Conservation (phyloP, 2,329 filamentous ascomycete genomes). For the Fusarium hostae region DNA sequence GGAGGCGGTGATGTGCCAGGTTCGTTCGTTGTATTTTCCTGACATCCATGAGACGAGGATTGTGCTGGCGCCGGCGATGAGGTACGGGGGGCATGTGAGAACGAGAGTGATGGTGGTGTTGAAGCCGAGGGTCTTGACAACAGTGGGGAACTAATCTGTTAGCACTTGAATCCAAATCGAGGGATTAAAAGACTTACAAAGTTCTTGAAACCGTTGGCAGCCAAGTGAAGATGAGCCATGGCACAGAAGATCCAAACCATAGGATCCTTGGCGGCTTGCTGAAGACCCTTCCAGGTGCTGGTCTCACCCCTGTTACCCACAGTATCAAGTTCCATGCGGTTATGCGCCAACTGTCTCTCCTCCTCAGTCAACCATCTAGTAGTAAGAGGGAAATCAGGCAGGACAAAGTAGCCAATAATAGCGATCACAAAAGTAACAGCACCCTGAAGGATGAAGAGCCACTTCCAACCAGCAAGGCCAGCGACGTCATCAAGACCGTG, state of each 20-base stretch:
- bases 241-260: constrained; percentile 61
- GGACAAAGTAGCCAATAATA: constrained; percentile 44
- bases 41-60: constrained; percentile 51
- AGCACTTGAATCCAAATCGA: rapidly evolving
- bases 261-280: constrained; percentile 57
- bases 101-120: constrained; percentile 46
- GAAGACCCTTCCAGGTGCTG: constrained; percentile 55
- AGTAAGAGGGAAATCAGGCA: constrained; percentile 56
- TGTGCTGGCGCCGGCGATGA: constrained; percentile 50
- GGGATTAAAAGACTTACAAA: constrained; percentile 12
- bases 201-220: constrained; percentile 59
- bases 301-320: constrained; percentile 56
- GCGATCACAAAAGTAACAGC: constrained; percentile 50
- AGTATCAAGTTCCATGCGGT: constrained; percentile 58
- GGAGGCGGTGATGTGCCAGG: constrained; percentile 59
- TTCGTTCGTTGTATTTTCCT: constrained; percentile 59
- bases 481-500: constrained; percentile 43
- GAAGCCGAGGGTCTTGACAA: constrained; percentile 46
- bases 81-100: constrained; percentile 56
- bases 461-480: constrained; percentile 48
- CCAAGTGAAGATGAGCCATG: constrained; percentile 62
- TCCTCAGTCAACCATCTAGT: constrained; percentile 56
- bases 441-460: constrained; percentile 75
- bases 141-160: constrained; percentile 37
- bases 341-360: constrained; percentile 55